These are phyloP conservation scores for Rhodotorula mucilaginosa DNA, from an alignment of 1,284 basidiomycete genomes.

Conservation along the genomic window DNA sequence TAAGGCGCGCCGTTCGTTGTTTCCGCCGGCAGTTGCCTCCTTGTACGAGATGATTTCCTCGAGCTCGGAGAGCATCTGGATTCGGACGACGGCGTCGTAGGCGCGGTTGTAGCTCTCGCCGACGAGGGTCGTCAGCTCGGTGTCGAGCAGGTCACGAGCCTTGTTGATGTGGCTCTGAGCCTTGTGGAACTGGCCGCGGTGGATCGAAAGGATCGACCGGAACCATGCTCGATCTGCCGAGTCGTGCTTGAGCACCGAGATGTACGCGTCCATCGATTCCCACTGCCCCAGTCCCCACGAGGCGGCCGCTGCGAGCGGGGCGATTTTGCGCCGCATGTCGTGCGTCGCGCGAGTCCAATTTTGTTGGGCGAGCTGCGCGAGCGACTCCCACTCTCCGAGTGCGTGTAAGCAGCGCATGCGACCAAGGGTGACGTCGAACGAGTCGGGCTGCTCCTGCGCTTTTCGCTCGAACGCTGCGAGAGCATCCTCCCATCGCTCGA, in stretches of 20 bases:
- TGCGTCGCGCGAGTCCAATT: conserved; percentile 77
- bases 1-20: conserved; percentile 76
- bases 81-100: conserved; percentile 93
- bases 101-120: conserved; percentile 95
- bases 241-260: conserved; percentile 87
- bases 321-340: conserved; percentile 86
- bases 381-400: conserved; percentile 94
- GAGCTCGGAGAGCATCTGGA: conserved; percentile 97
- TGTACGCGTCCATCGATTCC: conserved; percentile 98
- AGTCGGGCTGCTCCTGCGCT: conserved; percentile 64
- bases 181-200: conserved; percentile 91
- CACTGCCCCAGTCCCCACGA: conserved; percentile 96
- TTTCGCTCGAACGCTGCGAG: conserved; percentile 81
- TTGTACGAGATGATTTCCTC: conserved; percentile 98
- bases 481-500: conserved; percentile 96
- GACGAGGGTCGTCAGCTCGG: conserved; percentile 86
- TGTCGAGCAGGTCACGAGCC: conserved; percentile 90
- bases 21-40: conserved; percentile 70
- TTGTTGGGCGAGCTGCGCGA: conserved; percentile 82
- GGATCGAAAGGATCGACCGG: conserved; percentile 89
- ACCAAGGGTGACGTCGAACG: conserved; percentile 72
- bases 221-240: conserved; percentile 95
- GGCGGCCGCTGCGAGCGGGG: conserved; percentile 93
- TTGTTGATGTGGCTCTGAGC: conserved; percentile 87
- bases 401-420: conserved; percentile 96